Evolutionary conservation across 192 early-diverging fungal genomes (phyloP).

Genomic region (Diversispora eburnea): DNA sequence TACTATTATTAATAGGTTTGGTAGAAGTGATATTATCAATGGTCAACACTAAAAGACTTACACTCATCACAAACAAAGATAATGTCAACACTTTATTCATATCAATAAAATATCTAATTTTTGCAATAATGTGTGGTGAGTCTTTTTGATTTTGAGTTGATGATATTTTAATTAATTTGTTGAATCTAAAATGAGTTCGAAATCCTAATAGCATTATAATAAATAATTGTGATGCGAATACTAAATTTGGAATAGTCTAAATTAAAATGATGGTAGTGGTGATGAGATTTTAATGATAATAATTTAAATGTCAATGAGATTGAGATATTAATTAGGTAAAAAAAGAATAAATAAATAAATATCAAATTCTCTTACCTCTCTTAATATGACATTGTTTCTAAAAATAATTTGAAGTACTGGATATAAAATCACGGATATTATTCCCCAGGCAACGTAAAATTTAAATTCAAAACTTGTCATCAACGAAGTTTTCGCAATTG

Average conservation of each 20-base stretch:
- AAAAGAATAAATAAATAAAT: neutral
- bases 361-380: conserved; percentile 17
- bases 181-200: conserved; percentile 31
- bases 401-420: conserved; percentile 31
- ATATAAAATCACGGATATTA: conserved; percentile 23
- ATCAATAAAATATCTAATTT: conserved; percentile 23
- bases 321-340: neutral
- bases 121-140: neutral
- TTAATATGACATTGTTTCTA: conserved; percentile 16
- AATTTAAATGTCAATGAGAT: neutral
- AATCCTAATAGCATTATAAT: conserved; percentile 26
- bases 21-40: neutral
- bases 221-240: conserved; percentile 25
- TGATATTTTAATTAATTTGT: conserved; percentile 21
- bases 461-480: conserved; percentile 36
- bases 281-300: neutral
- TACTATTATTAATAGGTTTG: conserved; percentile 3
- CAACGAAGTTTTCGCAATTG: conserved; percentile 31
- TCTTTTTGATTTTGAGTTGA: neutral
- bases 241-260: conserved; percentile 30
- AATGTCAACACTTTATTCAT: conserved; percentile 16
- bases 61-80: neutral
- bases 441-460: conserved; percentile 33
- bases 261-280: neutral
- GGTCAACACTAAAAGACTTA: neutral